phyloP scores from a whole-genome alignment of 352 stramenopile species.

The Phytophthora megakarya region DNA sequence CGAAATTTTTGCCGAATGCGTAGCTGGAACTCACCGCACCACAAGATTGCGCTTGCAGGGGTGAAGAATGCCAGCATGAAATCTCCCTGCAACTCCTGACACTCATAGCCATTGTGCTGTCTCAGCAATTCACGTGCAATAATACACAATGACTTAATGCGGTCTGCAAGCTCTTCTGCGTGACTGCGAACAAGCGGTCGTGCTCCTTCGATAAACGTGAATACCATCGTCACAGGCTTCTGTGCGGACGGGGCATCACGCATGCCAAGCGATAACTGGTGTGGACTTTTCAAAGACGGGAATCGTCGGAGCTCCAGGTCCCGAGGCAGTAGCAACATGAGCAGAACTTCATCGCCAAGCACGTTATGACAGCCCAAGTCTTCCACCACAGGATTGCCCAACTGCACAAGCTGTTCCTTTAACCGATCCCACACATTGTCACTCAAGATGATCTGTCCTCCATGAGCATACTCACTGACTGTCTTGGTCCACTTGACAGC shows the following conservation, averaged over 20 bases:
- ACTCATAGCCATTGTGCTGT: slow-evolving; percentile 89
- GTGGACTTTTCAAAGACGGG: slow-evolving; percentile 68
- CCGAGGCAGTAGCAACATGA: slow-evolving; percentile 82
- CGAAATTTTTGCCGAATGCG: slow-evolving; percentile 79
- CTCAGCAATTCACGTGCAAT: slow-evolving; percentile 74
- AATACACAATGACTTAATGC: slow-evolving; percentile 85
- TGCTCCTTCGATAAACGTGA: slow-evolving; percentile 89
- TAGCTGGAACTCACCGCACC: slow-evolving; percentile 86
- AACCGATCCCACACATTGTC: slow-evolving; percentile 87
- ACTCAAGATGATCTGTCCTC: slow-evolving; percentile 85
- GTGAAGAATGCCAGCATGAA: slow-evolving; percentile 92
- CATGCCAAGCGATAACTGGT: slow-evolving; percentile 80
- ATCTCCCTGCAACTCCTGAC: slow-evolving; percentile 86
- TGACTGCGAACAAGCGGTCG: slow-evolving; percentile 81
- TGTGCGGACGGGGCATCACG: slow-evolving; percentile 79
- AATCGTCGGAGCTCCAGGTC: slow-evolving; percentile 81
- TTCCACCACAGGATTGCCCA: slow-evolving; percentile 89
- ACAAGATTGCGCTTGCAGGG: slow-evolving; percentile 78
- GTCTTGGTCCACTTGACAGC: slow-evolving; percentile 87
- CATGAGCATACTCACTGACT: slow-evolving; percentile 82
- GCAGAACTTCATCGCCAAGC: slow-evolving; percentile 69
- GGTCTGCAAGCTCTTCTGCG: slow-evolving; percentile 81
- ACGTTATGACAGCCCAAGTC: slow-evolving; percentile 80
- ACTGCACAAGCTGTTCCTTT: slow-evolving; percentile 85
- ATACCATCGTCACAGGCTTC: slow-evolving; percentile 87